Evolutionary conservation across 2,329 filamentous ascomycete species (phyloP).

Genomic region (Mycosphaerelloides madeirae): DNA sequence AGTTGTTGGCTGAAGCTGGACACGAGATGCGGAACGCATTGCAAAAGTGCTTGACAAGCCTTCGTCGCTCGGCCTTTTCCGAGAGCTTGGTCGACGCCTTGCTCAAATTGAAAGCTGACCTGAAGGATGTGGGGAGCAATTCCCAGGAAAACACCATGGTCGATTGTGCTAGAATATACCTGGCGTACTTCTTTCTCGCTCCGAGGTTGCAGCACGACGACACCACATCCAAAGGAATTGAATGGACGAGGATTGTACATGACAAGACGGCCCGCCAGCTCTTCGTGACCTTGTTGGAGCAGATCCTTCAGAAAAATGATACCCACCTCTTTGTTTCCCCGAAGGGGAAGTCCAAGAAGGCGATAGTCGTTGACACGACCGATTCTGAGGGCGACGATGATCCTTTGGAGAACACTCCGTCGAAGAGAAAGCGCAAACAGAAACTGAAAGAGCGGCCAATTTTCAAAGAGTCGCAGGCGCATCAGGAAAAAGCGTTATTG

Average conservation of each 20-base stretch:
- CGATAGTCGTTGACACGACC: conserved; percentile 9
- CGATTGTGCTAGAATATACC: conserved; percentile 11
- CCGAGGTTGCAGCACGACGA: conserved; percentile 5
- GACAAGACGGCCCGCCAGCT: background rate
- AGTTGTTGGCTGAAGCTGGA: conserved; percentile 34
- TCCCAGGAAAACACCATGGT: conserved; percentile 2
- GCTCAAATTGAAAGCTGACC: background rate
- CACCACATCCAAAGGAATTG: background rate
- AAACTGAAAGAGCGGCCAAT: conserved; percentile 13
- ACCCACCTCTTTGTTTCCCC: conserved; percentile 14
- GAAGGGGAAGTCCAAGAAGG: conserved; percentile 6
- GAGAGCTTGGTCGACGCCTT: background rate
- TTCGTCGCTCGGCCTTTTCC: conserved; percentile 4
- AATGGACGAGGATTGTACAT: conserved; percentile 3
- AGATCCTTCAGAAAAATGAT: conserved; percentile 11
- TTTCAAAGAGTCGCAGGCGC: conserved; percentile 13
- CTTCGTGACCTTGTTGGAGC: conserved; percentile 8
- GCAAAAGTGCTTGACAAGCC: conserved; percentile 2
- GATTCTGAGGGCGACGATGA: conserved; percentile 16
- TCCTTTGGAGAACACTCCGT: conserved; percentile 6
- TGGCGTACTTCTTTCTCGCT: conserved; percentile 9
- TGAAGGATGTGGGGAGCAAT: background rate
- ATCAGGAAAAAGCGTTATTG: conserved; percentile 14
- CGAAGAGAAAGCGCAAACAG: conserved; percentile 18
- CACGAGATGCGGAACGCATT: conserved; percentile 11